Evolutionary conservation across 2,329 filamentous ascomycete genomes (phyloP), one percentile per base, ranked within the genome.

Genomic region (Xylariomycetidae sp.): DNA sequence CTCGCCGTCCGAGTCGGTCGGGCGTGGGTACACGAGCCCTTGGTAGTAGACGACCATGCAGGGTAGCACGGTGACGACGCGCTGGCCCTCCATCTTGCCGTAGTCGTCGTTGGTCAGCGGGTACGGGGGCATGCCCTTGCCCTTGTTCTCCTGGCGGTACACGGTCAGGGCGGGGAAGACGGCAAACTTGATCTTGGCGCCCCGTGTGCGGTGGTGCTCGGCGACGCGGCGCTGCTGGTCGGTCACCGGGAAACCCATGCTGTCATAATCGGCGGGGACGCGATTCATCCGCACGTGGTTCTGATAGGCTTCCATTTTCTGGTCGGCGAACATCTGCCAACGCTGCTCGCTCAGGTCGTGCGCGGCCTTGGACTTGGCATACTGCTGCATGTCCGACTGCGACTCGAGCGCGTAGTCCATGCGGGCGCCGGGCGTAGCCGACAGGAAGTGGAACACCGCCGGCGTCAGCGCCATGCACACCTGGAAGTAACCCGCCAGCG

Each of bases 1-100:
- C 8, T 33, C 23, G 10, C 44, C 41, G 32, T 52, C 49, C 11
- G 31, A 19, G 2, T n/a, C 4, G 11, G 23, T 31, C 3, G 37
- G 12, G 6, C 19, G 22, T n/a, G 44, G 36, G 40, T 55, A 49
- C 5, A 57, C 42, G 30, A 56, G 42, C 12, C 54, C 54, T 29
- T 58, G 54, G 36, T 53, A 57, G 42, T 58, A 58, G 12, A 58
- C 38, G 19, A 57, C 53, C 33, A 38, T 33, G 37, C 46, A 46
- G 6, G 39, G 18, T 6, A 36, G 34, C 29, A 58, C 42, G 5
- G 51, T 36, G 17, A 40, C 18, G 33, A 53, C 39, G 14, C 35
- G 42, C 45, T 51, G 51, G 31, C 54, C 54, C 31, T 56, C 52
- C 17, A 34, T 23, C 3, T 12, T 14, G 8, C 26, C 29, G 16